phyloP scores from a whole-genome alignment of 2,329 filamentous ascomycete species.

The Madurella mycetomatis region DNA sequence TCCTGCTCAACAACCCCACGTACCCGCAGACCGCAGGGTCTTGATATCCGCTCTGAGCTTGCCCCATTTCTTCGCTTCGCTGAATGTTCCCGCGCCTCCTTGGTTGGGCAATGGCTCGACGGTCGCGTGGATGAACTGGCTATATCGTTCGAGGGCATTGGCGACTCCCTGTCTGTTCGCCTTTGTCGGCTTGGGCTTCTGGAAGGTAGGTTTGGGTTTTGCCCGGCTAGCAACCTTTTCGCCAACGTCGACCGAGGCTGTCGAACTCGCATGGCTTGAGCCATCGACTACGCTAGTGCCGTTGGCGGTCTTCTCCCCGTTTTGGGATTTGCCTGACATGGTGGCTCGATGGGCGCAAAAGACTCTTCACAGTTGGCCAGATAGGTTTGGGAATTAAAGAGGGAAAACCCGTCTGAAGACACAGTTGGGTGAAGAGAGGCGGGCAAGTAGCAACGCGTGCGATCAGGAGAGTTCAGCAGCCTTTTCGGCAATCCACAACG shows the following conservation, averaged over 20 bases:
- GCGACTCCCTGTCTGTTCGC: slow-evolving; percentile 33
- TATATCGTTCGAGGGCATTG: slow-evolving; percentile 32
- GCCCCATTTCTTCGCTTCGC: slow-evolving; percentile 43
- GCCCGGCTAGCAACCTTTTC: slow-evolving; percentile 20
- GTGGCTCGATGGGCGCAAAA: not conserved
- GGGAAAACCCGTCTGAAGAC: too few relatives aligned
- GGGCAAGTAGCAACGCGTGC: too few relatives aligned
- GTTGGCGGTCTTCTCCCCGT: slow-evolving; percentile 18
- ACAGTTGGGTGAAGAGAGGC: too few relatives aligned
- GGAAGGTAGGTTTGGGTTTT: slow-evolving; percentile 21
- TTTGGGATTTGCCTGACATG: not conserved
- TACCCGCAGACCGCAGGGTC: slow-evolving; percentile 47
- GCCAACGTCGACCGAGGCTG: slow-evolving; percentile 2
- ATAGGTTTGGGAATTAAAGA: too few relatives aligned
- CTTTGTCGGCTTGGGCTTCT: slow-evolving; percentile 23
- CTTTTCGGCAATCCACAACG: too few relatives aligned
- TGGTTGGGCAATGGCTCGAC: slow-evolving; percentile 59
- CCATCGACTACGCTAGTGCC: slow-evolving; percentile 3
- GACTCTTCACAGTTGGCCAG: not conserved
- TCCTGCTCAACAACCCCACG: slow-evolving; percentile 4
- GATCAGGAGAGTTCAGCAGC: too few relatives aligned
- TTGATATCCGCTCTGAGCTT: slow-evolving; percentile 55
- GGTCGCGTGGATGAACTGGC: slow-evolving; percentile 43
- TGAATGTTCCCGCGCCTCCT: slow-evolving; percentile 59
- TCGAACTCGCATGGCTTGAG: slow-evolving; percentile 6